Conservation (phyloP, 257 asterid genomes). For the Verbascum thapsus region DNA sequence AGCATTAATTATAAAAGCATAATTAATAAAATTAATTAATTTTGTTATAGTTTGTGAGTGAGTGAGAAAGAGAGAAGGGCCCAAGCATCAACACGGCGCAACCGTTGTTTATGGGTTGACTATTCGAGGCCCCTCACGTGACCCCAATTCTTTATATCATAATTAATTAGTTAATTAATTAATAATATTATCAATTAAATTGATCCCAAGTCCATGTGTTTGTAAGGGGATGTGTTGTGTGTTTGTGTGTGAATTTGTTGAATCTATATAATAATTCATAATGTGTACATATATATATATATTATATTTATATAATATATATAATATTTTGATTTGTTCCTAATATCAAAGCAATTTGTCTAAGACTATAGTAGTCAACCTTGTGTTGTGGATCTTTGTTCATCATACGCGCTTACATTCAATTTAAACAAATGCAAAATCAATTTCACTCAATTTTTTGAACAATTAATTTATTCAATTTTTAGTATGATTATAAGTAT, state of each 20-base stretch:
- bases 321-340: background rate
- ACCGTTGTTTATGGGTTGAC: slow-evolving; percentile 64
- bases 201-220: slow-evolving; percentile 1
- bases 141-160: slow-evolving; percentile 34
- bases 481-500: too few species aligned
- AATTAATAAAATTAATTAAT: background rate
- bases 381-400: background rate
- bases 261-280: too few species aligned
- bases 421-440: background rate
- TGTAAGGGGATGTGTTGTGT: background rate
- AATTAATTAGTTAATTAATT: background rate
- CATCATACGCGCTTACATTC: background rate
- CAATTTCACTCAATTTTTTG: too few species aligned
- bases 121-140: slow-evolving; percentile 50
- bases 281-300: background rate
- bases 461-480: too few species aligned
- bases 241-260: background rate
- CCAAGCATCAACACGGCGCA: slow-evolving; percentile 68
- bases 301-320: background rate
- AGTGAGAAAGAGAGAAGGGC: slow-evolving; percentile 23
- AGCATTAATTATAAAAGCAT: background rate
- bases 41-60: background rate
- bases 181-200: slow-evolving; percentile 4
- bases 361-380: background rate
- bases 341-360: background rate